Evolutionary conservation across 257 asterid genomes (phyloP), one percentile per base, ranked within the genome.

Genomic region (Agastache rugosa): DNA sequence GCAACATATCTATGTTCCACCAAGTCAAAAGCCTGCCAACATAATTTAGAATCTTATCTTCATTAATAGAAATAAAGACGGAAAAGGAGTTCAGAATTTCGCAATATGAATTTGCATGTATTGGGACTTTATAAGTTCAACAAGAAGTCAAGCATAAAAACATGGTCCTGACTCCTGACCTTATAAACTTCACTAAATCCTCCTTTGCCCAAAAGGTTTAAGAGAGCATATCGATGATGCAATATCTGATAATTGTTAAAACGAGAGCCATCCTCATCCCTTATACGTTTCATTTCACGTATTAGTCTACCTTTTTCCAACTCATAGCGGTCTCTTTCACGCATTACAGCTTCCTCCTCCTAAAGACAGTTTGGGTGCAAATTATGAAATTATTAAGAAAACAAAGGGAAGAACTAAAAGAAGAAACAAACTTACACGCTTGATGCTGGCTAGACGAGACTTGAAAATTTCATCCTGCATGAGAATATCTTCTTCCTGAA

Each of bases 111-210:
- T 44, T 35, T 15, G 50, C 44, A 63, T 44, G 47, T 47, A 16
- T 47, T 11, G 29, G 59, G 19, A 65, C 37, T 22, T 22, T 6
- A 56, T 31, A 75, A 20, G 67, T 61, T 41, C 65, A 67, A 68
- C 19, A 23, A 80, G 73, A 71, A 63, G 67, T 72, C 73, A 56
- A n/a, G 71, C 73, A 51, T 11, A 64, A 20, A 64, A 61, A 56
- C 41, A 35, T 51, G 31, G 20, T 63, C 51, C 83, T 69, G 76
- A 92, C 99, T 63, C 51, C 83, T 69, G 76, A 92, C 99, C 99
- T 92, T 92, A 77, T 92, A 95, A 77, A 95, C 99, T 85, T 95
- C 99, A 66, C 98, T 95, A 82, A 92, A 95, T 82, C 99, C 97
- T 80, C 99, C 99, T 82, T 88, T 92, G 27, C 99, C 99, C 56